Base-by-base conservation (phyloP, 305 asterid genomes). In the Plantago lanceolata region DNA sequence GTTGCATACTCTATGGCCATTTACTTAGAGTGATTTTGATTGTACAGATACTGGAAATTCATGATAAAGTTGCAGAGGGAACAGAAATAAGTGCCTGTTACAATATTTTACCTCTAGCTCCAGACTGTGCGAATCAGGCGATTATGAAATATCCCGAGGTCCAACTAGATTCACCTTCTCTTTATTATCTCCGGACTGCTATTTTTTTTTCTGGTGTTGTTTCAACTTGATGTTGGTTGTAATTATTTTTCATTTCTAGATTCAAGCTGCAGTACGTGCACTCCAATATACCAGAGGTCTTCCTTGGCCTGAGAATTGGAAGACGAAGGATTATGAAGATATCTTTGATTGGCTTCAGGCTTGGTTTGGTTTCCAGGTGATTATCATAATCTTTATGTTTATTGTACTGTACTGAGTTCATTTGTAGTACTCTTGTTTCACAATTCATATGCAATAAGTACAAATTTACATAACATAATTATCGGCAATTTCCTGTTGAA, bases 61-160 rank as follows among this genome's bases (percentile, higher is more conserved):
- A 89, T 58, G 95, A 82, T 71, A 92, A 89, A 79, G 98, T 92
- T 76, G 89, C 94, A 7, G 96, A 92, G 82, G 89, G 89, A 86
- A 92, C 96, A 48, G 91, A 92, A 76, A 87, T 89, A 40, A 87
- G 82, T 66, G 96, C 87, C 65, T 96, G 95, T 45, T 92, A 89
- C 68, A 92, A 92, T 71, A 92, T 92, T 74, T 86, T 89, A 65
- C 98, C 98, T 69, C 93, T 92, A 33, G 98, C 89, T 78, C 98
- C 96, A 55, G 96, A 87, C 68, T 89, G 96, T 80, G 95, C 95
- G 61, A 84, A 87, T 74, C 98, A 92, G 76, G 88, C 98, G 29
- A 89, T 92, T 70, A 92, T 92, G 97, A 82, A 75, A 78, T 89
- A 85, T 83, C 98, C 98, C 0, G 98, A 92, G 98, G 98, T 89